Base-by-base conservation (phyloP, 805 yeast genomes). In the Metschnikowia reukaufii region DNA sequence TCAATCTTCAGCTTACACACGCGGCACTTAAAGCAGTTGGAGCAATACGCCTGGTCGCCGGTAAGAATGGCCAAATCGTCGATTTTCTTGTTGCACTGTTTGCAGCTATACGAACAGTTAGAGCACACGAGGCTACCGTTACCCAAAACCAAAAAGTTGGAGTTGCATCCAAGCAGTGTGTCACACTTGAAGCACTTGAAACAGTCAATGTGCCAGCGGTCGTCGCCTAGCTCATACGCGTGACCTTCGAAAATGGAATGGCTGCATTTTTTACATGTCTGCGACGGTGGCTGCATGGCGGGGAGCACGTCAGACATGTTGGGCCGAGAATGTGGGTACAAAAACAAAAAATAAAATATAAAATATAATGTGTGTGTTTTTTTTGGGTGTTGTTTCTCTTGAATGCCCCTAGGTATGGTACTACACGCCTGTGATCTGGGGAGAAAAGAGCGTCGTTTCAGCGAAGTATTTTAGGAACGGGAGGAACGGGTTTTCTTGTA, bases 131-230 rank as follows among this genome's bases (percentile, higher is more conserved):
- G 71, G 41, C 87, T 84, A 23, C 99, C 98, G 48, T 94, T 89
- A 2, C 97, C 98, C 39, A 94, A 72, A 1, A 92, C 97, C 43
- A 94, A 71, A 65, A 94, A 88, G 65, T 91, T 91, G 19, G 95
- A 84, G 59, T 89, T 86, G 52, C 95, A 87, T 20, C 96, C 96
- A 45, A 94, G 70, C 31, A 83, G 78, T 56, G 81, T 77, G 31
- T 78, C 73, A 66, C 99, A 94, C 56, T 85, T 85, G 45, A 95
- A 86, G 67, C 99, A 94, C 39, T 82, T 77, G 68, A 94, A 94
- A 67, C 99, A 94, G 52, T 86, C 79, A 47, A 89, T 86, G 65
- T 94, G 99, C 99, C 99, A 94, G 54, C 96, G 81, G 62, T 89
- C 92, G 41, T 86, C 95, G 19, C 96, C 96, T 41, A 92, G 73